These are phyloP conservation scores for Aspergillus saccharolyticus DNA, from an alignment of 495 filamentous ascomycete species.

Conservation along the genomic window DNA sequence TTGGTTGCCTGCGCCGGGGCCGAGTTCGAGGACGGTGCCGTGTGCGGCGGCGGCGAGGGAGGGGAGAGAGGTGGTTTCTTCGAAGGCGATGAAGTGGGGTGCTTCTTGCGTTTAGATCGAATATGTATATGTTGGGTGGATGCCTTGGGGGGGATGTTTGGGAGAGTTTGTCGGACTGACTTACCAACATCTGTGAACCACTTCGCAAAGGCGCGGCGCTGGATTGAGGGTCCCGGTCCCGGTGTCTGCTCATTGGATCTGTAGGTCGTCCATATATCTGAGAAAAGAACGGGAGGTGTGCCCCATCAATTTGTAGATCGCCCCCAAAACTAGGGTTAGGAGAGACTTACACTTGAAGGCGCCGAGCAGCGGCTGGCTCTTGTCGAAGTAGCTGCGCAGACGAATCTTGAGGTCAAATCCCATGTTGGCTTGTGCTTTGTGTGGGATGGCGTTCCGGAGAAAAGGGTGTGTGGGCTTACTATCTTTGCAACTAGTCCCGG, in stretches of 20 bases:
- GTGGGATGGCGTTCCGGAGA: background rate
- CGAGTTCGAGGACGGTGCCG: slow-evolving; percentile 46
- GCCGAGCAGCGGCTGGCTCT: background rate
- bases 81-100: slow-evolving; percentile 30
- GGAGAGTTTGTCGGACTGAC: too few species aligned
- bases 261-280: background rate
- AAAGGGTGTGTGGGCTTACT: too few species aligned
- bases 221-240: background rate
- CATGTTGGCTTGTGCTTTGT: background rate
- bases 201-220: background rate
- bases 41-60: slow-evolving; percentile 31
- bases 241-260: background rate
- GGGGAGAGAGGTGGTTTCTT: slow-evolving; percentile 39
- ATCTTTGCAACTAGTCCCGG: too few species aligned
- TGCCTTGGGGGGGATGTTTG: background rate
- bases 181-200: background rate
- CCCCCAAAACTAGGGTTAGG: background rate
- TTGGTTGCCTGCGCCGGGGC: slow-evolving; percentile 45
- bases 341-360: background rate
- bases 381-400: background rate
- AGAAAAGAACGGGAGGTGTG: too few species aligned
- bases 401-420: background rate
- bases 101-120: background rate
- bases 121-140: background rate
- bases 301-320: too few species aligned